A percentile compares a stretch with the other conserved stretches of the same genome.
Conservation (phyloP, 805 yeast species). For the Suhomyces sp. region DNA sequence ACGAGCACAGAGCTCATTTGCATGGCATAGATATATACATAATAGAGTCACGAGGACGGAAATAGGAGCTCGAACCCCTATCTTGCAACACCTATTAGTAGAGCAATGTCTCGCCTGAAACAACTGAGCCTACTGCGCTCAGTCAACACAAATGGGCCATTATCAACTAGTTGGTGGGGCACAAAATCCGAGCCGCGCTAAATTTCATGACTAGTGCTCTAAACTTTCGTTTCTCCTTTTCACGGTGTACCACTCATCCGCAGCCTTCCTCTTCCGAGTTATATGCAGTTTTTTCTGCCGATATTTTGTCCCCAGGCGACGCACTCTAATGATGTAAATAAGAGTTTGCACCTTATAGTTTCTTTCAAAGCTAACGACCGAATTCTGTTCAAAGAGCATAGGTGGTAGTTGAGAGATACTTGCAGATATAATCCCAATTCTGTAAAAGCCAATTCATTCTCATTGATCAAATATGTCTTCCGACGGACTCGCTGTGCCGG, state of each 20-base stretch:
- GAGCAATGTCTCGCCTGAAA: neutral
- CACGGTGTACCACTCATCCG: neutral
- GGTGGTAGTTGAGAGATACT: neutral
- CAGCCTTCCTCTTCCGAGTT: neutral
- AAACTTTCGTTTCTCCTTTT: neutral
- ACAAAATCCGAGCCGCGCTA: neutral
- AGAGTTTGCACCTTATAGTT: neutral
- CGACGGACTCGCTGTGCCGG: constrained; percentile 2
- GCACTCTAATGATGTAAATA: neutral
- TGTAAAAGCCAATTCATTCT: neutral
- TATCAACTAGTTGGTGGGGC: neutral
- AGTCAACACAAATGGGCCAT: neutral
- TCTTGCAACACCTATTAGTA: neutral
- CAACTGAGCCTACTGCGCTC: neutral
- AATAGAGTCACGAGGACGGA: neutral
- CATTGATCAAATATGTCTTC: constrained; percentile 1
- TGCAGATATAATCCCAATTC: neutral
- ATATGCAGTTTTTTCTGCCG: neutral
- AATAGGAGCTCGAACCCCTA: neutral
- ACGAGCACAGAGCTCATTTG: neutral
- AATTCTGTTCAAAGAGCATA: neutral
- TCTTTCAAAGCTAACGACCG: neutral
- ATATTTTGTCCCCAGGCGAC: neutral
- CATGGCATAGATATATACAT: neutral
- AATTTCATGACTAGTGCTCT: neutral